Evolutionary conservation across 2,329 filamentous ascomycete species (phyloP).

Genomic region (Venturia oleaginea): DNA sequence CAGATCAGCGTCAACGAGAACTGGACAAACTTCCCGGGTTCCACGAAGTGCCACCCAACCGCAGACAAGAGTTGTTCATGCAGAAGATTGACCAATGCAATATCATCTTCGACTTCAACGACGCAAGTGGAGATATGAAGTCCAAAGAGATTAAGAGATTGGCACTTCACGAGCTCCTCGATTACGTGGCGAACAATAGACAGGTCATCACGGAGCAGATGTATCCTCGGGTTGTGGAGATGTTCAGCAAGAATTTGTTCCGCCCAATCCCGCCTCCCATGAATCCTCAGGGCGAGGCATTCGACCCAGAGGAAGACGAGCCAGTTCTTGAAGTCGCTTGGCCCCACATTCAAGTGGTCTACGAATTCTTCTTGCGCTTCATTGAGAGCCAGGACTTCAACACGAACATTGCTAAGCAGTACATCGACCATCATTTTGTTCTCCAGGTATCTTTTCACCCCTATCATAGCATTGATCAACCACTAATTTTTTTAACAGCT

Average conservation of each 20-base stretch:
- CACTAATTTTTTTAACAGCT: conserved; percentile 42
- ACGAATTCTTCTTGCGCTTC: conserved; percentile 97
- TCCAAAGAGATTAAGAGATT: conserved; percentile 98
- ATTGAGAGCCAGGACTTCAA: conserved; percentile 99
- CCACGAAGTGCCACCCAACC: conserved; percentile 91
- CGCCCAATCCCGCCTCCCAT: conserved; percentile 93
- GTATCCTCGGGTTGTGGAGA: conserved; percentile 96
- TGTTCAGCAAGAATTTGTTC: conserved; percentile 99
- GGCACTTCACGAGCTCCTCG: conserved; percentile 87
- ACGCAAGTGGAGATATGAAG: conserved; percentile 97
- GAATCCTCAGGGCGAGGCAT: conserved; percentile 95
- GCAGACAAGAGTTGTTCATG: conserved; percentile 96
- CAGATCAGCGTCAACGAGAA: conserved; percentile 77
- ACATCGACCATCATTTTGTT: conserved; percentile 97
- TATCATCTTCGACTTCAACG: conserved; percentile 99
- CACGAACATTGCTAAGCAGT: conserved; percentile 97
- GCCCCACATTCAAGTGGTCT: conserved; percentile 98
- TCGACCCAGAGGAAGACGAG: conserved; percentile 97
- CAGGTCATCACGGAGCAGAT: conserved; percentile 98
- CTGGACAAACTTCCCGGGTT: conserved; percentile 96
- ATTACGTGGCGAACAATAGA: conserved; percentile 97
- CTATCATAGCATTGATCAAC: background rate
- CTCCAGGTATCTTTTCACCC: conserved; percentile 49
- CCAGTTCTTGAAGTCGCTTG: conserved; percentile 96
- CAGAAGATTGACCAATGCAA: conserved; percentile 99